Conservation (phyloP, 805 yeast genomes). For the Lachancea lanzarotensis region DNA sequence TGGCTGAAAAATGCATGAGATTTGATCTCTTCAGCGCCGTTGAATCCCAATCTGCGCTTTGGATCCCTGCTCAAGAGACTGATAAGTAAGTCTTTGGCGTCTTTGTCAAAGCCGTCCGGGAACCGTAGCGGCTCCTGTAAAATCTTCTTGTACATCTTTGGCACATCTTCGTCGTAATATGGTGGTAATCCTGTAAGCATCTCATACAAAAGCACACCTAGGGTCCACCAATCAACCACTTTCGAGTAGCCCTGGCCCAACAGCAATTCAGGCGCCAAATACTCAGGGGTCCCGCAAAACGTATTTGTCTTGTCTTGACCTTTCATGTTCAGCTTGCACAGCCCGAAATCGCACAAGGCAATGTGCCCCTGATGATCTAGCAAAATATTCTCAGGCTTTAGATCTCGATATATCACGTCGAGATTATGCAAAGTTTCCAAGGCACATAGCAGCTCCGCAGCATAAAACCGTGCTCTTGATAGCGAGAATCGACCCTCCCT, state of each 20-base stretch:
- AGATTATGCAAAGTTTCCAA: slow-evolving; percentile 84
- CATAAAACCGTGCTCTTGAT: slow-evolving; percentile 85
- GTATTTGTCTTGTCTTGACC: slow-evolving; percentile 83
- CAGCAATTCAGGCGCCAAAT: slow-evolving; percentile 89
- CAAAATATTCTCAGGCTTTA: slow-evolving; percentile 92
- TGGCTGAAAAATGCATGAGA: slow-evolving; percentile 79
- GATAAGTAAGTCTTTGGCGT: slow-evolving; percentile 73
- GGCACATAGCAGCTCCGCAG: slow-evolving; percentile 90
- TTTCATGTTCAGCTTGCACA: slow-evolving; percentile 92
- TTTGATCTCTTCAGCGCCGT: slow-evolving; percentile 81
- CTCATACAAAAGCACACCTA: slow-evolving; percentile 88
- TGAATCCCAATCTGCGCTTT: slow-evolving; percentile 60
- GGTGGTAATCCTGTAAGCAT: slow-evolving; percentile 98
- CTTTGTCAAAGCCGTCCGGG: slow-evolving; percentile 80
- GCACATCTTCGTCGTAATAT: slow-evolving; percentile 88
- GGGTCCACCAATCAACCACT: slow-evolving; percentile 98
- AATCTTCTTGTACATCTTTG: slow-evolving; percentile 90
- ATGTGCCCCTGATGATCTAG: slow-evolving; percentile 96
- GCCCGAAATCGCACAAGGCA: slow-evolving; percentile 94
- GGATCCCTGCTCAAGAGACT: slow-evolving; percentile 84
- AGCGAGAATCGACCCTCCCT: slow-evolving; percentile 82
- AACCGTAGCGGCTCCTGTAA: slow-evolving; percentile 81
- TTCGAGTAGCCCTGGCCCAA: slow-evolving; percentile 92
- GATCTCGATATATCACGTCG: slow-evolving; percentile 90
- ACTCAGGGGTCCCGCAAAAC: slow-evolving; percentile 97